A percentile compares a stretch with the other conserved stretches of the same genome.
These are phyloP conservation scores for Goniomonas avonlea DNA, from an alignment of 78 protist species.

Conservation along the genomic window DNA sequence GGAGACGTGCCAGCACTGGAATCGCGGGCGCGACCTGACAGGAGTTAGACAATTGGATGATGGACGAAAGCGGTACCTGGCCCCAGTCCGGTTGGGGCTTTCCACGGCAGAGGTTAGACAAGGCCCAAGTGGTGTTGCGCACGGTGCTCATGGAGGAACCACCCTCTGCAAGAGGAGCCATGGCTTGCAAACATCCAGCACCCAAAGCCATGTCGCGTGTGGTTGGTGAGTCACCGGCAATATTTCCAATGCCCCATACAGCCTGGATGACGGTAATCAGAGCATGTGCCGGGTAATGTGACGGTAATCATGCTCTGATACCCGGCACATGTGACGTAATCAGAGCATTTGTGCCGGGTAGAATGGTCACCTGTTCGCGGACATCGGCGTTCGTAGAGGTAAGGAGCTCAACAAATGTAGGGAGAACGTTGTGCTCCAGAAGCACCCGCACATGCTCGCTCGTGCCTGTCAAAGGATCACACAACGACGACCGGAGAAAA, in stretches of 20 bases:
- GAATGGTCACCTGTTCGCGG: conserved; percentile 24
- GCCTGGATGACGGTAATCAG: not conserved
- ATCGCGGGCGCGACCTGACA: not conserved
- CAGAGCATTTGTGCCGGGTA: not conserved
- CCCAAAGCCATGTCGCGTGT: conserved; percentile 16
- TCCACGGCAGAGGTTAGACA: conserved; percentile 5
- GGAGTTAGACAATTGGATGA: not conserved
- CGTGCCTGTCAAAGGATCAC: too few species aligned
- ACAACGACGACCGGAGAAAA: not conserved
- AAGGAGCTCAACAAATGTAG: conserved; percentile 7
- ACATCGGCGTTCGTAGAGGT: not conserved
- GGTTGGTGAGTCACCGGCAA: conserved; percentile 29
- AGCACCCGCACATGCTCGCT: not conserved
- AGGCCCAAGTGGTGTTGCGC: not conserved
- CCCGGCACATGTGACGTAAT: too few species aligned
- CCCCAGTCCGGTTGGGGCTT: not conserved
- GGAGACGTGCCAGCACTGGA: not conserved
- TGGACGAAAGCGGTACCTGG: not conserved
- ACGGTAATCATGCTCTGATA: too few species aligned
- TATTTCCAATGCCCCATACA: conserved; percentile 33
- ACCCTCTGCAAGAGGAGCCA: not conserved
- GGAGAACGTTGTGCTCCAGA: not conserved
- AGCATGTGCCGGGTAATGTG: too few species aligned
- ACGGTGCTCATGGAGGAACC: not conserved
- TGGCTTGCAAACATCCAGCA: not conserved